These are phyloP conservation scores for Globisporangium nodosum DNA, from an alignment of 352 stramenopile genomes.

Conservation along the genomic window DNA sequence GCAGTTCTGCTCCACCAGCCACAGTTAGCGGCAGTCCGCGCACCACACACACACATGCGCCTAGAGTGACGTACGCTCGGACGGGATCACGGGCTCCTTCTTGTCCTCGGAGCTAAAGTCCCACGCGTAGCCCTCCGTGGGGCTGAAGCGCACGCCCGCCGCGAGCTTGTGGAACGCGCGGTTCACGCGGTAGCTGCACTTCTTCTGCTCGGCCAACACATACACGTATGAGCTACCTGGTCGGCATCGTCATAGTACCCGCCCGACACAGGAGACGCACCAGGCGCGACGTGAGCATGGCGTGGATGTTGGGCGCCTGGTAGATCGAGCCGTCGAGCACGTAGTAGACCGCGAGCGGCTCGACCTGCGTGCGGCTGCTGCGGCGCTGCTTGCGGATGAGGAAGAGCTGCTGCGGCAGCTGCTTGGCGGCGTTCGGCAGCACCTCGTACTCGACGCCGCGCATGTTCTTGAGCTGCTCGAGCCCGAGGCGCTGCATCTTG, in stretches of 20 bases:
- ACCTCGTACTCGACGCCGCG: constrained; percentile 87
- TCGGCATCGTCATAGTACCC: not conserved
- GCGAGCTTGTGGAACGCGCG: constrained; percentile 77
- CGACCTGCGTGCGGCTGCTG: constrained; percentile 65
- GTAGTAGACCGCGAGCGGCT: constrained; percentile 85
- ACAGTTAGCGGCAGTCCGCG: too few relatives aligned
- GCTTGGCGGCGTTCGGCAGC: constrained; percentile 75
- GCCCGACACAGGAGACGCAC: constrained; percentile 27
- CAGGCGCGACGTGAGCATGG: constrained; percentile 81
- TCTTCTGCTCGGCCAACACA: constrained; percentile 42
- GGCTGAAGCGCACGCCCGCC: constrained; percentile 76
- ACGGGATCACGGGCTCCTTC: constrained; percentile 80
- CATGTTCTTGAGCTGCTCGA: constrained; percentile 87
- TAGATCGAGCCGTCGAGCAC: constrained; percentile 85
- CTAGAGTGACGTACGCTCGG: constrained; percentile 48
- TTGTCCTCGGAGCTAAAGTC: constrained; percentile 85
- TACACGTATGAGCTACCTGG: too few relatives aligned
- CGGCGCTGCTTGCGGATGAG: constrained; percentile 86
- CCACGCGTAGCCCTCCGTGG: constrained; percentile 82
- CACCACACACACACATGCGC: not conserved
- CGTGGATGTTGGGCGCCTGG: constrained; percentile 84
- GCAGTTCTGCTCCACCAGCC: constrained; percentile 42
- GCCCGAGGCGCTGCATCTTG: constrained; percentile 84
- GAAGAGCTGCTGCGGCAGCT: constrained; percentile 83
- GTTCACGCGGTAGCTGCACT: constrained; percentile 82